These are phyloP conservation scores for Thalassiosira hispida DNA, from an alignment of 352 stramenopile species.

Conservation along the genomic window DNA sequence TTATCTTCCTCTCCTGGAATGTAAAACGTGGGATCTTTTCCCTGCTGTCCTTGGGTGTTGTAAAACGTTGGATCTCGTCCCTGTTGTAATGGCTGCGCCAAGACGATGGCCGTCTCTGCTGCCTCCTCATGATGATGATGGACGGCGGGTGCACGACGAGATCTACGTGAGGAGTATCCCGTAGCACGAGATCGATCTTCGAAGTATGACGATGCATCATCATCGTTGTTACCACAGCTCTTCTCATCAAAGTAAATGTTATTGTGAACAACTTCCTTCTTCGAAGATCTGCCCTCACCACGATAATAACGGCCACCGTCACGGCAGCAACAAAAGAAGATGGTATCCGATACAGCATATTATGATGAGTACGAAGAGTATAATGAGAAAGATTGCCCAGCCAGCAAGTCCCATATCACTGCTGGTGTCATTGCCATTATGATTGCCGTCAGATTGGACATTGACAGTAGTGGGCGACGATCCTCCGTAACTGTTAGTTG, in stretches of 20 bases:
- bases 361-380: neutral
- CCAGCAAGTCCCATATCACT: constrained; percentile 5
- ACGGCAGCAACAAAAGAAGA: constrained; percentile 3
- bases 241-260: constrained; percentile 18
- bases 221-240: neutral
- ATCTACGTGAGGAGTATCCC: too few relatives aligned
- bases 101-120: too few relatives aligned
- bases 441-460: neutral
- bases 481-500: too few relatives aligned
- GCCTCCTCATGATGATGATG: neutral
- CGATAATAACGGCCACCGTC: too few relatives aligned
- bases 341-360: constrained; percentile 13
- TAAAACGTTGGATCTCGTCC: too few relatives aligned
- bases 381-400: constrained; percentile 14
- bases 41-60: constrained; percentile 6
- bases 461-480: too few relatives aligned
- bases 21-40: constrained; percentile 4
- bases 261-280: constrained; percentile 9
- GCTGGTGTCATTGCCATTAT: too few relatives aligned
- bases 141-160: too few relatives aligned
- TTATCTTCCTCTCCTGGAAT: constrained; percentile 30
- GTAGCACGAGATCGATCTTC: neutral
- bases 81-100: too few relatives aligned
- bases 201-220: constrained; percentile 1
- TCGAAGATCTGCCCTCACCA: neutral